Evolutionary conservation across 345 rosid genomes (phyloP).

Genomic region (Melaleuca alternifolia): DNA sequence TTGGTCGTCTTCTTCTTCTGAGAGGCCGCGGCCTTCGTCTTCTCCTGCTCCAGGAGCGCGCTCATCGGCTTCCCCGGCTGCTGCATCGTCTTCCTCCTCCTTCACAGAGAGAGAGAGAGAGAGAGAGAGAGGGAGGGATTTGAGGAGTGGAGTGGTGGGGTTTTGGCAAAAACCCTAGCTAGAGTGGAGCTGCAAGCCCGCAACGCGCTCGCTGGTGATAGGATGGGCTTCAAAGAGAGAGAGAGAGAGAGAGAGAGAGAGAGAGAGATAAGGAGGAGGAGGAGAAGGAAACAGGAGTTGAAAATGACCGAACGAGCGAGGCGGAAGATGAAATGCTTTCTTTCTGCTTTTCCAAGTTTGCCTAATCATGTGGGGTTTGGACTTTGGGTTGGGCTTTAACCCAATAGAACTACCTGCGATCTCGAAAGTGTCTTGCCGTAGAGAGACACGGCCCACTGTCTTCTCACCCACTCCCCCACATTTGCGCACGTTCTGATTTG

Average conservation of each 20-base stretch:
- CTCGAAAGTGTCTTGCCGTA: background rate
- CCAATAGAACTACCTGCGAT: background rate
- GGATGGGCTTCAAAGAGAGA: background rate
- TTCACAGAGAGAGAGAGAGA: background rate
- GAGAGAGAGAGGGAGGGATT: background rate
- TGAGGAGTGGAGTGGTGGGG: background rate
- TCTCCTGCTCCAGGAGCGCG: background rate
- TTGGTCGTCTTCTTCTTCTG: conserved; percentile 18
- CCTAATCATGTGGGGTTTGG: background rate
- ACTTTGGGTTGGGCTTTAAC: background rate
- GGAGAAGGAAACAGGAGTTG: background rate
- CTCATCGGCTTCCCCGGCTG: background rate
- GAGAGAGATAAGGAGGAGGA: background rate
- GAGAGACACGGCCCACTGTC: no score
- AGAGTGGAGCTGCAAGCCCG: background rate
- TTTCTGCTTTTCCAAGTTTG: background rate
- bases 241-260: background rate
- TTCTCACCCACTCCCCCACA: no score
- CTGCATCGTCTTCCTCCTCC: background rate
- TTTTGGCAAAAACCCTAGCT: background rate
- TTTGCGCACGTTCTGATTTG: no score
- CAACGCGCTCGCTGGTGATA: background rate
- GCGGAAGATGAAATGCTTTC: background rate
- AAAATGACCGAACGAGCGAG: no score
- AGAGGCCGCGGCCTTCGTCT: background rate